Base-by-base conservation (phyloP, 176 grass and related monocot species). In the Cenchrus fungigraminus region DNA sequence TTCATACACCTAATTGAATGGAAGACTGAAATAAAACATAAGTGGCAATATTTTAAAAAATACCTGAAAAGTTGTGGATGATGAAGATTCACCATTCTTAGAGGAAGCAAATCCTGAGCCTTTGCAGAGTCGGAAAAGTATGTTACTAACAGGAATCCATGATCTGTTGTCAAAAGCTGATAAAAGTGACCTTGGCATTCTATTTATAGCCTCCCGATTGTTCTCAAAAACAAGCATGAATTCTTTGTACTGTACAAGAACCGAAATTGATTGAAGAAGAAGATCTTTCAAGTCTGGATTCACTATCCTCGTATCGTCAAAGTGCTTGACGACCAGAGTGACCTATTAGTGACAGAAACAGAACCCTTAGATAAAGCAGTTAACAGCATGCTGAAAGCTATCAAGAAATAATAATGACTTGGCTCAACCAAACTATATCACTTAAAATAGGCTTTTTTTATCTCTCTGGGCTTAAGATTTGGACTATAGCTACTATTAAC, bases 151-250 rank as follows among this genome's bases (percentile, higher is more conserved):
- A 52, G 94, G 91, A 67, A 97, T 94, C 94, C 94, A 97, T 59
- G 94, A 97, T 83, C 94, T 89, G 65, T 94, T 97, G 80, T 97
- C 89, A 84, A 97, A 97, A 68, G 91, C 87, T 77, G 92, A 88
- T 56, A 97, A 55, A 69, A 97, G 83, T 71, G 91, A 90, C 25
- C 87, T 87, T 43, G 94, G 91, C 85, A 97, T 86, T 76, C 89
- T 91, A 78, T 90, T 86, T 64, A 92, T 84, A 63, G 91, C 94
- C 83, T 93, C 94, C 17, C 68, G 60, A 34, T 97, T 97, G 89
- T 94, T 94, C 87, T 97, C 94, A 25, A 97, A 97, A 77, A 92
- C 94, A 64, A 90, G 13, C 75, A 97, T 86, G 81, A 92, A 97
- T 62, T 97, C 94, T 73, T 83, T 97, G 83, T 93, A 94, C 2